Percentiles rank a stretch among this genome's conserved stretches.
Conservation (phyloP, 2,329 filamentous ascomycete genomes). For the Aspergillus melleus region DNA sequence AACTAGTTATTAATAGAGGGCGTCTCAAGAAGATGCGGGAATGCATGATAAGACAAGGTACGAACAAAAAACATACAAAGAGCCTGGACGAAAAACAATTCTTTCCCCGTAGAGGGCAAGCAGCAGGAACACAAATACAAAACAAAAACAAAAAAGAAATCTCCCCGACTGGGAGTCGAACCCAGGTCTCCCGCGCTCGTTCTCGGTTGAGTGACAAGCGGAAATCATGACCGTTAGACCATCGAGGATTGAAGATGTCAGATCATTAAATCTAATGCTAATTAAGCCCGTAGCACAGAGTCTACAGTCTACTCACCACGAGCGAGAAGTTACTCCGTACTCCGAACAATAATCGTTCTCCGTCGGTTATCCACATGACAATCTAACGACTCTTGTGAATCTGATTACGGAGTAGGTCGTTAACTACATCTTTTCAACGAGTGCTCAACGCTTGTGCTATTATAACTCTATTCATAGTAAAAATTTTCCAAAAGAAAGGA, state of each 20-base stretch:
- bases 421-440: background rate
- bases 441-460: background rate
- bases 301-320: too few species aligned
- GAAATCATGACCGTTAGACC: constrained; percentile 18
- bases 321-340: background rate
- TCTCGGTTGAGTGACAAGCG: constrained; percentile 13
- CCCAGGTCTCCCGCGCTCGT: constrained; percentile 16
- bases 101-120: too few species aligned
- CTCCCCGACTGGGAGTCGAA: constrained; percentile 15
- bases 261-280: background rate
- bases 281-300: too few species aligned
- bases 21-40: too few species aligned
- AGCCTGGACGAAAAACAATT: too few species aligned
- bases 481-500: background rate
- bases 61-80: too few species aligned
- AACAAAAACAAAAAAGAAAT: background rate
- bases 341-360: background rate
- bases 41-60: too few species aligned
- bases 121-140: background rate
- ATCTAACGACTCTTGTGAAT: background rate
- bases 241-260: constrained; percentile 19
- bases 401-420: background rate
- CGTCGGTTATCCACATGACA: background rate
- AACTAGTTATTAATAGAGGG: too few species aligned
- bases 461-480: constrained; percentile 2